Conservation (phyloP, 179 eudicot species). For the Drosera spatulata region DNA sequence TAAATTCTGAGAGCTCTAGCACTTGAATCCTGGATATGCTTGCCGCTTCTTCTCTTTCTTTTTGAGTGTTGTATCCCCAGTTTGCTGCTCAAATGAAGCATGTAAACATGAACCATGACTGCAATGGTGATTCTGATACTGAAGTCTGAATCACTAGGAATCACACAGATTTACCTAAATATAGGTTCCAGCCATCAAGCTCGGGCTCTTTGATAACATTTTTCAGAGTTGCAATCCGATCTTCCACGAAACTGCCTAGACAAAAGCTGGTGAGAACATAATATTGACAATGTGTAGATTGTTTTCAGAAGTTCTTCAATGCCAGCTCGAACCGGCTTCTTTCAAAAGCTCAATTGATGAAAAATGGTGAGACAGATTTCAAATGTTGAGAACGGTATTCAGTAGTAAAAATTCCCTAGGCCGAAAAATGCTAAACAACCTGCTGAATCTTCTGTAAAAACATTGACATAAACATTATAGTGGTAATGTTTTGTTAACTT, state of each 20-base stretch:
- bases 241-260: slow-evolving; percentile 83
- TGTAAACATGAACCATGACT: neutral
- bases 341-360: neutral
- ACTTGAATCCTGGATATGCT: slow-evolving; percentile 56
- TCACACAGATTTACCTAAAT: slow-evolving; percentile 39
- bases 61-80: slow-evolving; percentile 84
- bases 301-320: neutral
- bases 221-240: slow-evolving; percentile 80
- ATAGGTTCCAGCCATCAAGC: slow-evolving; percentile 74
- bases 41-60: slow-evolving; percentile 82
- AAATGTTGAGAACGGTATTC: no score
- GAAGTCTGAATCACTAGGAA: neutral
- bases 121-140: neutral
- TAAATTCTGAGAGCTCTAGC: slow-evolving; percentile 75
- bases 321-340: neutral
- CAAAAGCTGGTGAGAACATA: slow-evolving; percentile 3
- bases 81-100: slow-evolving; percentile 37
- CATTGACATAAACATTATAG: neutral
- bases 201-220: slow-evolving; percentile 90
- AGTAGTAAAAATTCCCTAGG: no score
- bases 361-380: no score
- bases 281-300: neutral
- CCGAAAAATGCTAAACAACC: no score
- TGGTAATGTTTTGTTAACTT: neutral
- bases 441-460: neutral